These are phyloP conservation scores for Tagetes erecta DNA, from an alignment of 129 eudicot genomes.

Conservation along the genomic window DNA sequence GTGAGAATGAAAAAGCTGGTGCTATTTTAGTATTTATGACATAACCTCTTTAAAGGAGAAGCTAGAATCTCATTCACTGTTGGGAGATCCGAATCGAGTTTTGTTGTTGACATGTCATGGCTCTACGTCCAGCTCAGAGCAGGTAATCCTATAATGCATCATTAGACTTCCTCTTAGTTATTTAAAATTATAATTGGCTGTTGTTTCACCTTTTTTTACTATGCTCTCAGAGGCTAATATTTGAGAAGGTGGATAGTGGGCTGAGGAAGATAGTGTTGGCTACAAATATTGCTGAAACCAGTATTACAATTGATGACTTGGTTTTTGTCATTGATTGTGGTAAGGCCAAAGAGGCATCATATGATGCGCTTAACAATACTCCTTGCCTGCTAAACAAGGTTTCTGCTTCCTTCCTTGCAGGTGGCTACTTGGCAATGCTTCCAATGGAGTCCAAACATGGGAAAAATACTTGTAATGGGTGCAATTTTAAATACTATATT, in stretches of 20 bases:
- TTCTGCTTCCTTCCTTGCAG: conserved; percentile 57
- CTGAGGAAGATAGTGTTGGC: conserved; percentile 82
- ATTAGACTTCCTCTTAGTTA: neutral
- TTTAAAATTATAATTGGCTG: neutral
- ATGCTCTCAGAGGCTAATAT: conserved; percentile 66
- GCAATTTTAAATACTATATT: conserved; percentile 67
- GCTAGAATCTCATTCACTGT: conserved; percentile 61
- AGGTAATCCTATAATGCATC: conserved; percentile 49
- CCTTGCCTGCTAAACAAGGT: conserved; percentile 89
- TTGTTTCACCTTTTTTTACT: conserved; percentile 8
- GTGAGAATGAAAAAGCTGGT: conserved; percentile 66
- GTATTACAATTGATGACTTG: conserved; percentile 88
- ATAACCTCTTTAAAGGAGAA: conserved; percentile 74
- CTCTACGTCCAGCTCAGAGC: conserved; percentile 82
- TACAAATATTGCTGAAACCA: conserved; percentile 93
- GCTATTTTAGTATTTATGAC: conserved; percentile 83
- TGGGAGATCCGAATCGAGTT: conserved; percentile 72
- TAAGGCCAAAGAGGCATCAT: conserved; percentile 92
- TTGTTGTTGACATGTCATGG: conserved; percentile 87
- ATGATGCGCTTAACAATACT: conserved; percentile 84
- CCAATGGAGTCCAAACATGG: conserved; percentile 96
- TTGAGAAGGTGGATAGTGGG: conserved; percentile 64
- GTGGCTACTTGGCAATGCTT: conserved; percentile 76
- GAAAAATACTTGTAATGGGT: conserved; percentile 89
- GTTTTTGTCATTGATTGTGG: conserved; percentile 93